Conservation (phyloP, 139 green algal species). For the Desmodesmus armatus region DNA sequence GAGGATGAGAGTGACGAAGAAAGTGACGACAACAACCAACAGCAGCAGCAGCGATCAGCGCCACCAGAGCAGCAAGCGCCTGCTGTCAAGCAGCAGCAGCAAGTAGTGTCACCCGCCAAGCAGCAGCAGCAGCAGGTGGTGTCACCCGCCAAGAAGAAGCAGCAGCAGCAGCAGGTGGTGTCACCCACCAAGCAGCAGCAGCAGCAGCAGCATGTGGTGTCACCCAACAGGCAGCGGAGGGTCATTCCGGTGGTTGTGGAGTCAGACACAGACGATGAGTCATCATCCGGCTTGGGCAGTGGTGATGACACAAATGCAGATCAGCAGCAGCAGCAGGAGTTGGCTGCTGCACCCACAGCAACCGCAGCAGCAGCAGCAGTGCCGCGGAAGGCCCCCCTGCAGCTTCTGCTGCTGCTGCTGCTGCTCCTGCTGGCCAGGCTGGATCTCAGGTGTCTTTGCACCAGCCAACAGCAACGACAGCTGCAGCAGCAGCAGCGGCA, state of each 20-base stretch:
- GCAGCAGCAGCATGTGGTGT: not conserved
- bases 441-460: not conserved
- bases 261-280: too few species aligned
- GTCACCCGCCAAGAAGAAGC: too few species aligned
- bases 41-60: not conserved
- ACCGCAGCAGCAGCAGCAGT: not conserved
- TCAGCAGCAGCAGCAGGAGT: not conserved
- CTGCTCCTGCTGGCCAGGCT: not conserved
- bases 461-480: not conserved
- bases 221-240: too few species aligned
- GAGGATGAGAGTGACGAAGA: not conserved
- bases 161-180: constrained; percentile 6
- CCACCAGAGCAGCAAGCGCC: not conserved
- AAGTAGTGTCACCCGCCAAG: not conserved
- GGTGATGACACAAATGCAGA: too few species aligned
- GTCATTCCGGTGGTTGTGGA: too few species aligned
- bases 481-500: not conserved
- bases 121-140: not conserved
- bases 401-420: not conserved
- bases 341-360: not conserved
- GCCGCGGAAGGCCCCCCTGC: not conserved
- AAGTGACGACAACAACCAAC: not conserved
- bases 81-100: not conserved
- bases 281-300: too few species aligned
- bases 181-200: not conserved